Percentiles rank a stretch among this genome's conserved stretches.
Conservation (phyloP, 306 rosid genomes). For the Lathyrus tuberosus region DNA sequence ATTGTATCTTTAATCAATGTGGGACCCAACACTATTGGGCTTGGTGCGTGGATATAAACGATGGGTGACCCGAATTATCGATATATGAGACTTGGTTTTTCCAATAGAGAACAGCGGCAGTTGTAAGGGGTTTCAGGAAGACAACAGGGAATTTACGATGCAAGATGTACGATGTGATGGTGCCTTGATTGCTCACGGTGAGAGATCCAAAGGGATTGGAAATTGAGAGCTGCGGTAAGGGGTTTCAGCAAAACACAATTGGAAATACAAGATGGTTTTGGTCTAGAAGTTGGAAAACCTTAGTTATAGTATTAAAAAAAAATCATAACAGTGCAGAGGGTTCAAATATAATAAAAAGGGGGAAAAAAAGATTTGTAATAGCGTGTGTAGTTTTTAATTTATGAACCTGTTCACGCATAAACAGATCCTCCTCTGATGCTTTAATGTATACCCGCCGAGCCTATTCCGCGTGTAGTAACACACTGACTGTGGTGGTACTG, state of each 20-base stretch:
- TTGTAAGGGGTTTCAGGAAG: background rate
- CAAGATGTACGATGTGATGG: background rate
- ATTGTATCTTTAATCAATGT: too few species aligned
- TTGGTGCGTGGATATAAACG: too few species aligned
- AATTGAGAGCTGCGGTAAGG: background rate
- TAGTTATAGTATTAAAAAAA: background rate
- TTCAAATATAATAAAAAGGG: background rate
- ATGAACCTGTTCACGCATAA: background rate
- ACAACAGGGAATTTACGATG: background rate
- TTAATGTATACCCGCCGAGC: conserved; percentile 16
- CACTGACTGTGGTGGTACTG: conserved; percentile 1
- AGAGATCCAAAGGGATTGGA: background rate
- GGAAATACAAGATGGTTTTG: background rate
- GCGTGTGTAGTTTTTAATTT: background rate
- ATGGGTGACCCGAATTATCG: too few species aligned
- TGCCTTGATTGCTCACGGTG: background rate
- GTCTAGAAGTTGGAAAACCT: background rate
- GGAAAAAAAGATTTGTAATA: background rate
- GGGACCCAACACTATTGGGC: too few species aligned
- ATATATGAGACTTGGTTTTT: too few species aligned
- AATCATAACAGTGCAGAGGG: background rate
- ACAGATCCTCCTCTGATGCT: background rate
- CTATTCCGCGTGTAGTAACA: conserved; percentile 14
- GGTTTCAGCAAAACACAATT: background rate
- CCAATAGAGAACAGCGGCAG: background rate